Evolutionary conservation across 495 filamentous ascomycete genomes (phyloP), one percentile per base, ranked within the genome.

Genomic region (Aspergillus sclerotiicarbonarius): DNA sequence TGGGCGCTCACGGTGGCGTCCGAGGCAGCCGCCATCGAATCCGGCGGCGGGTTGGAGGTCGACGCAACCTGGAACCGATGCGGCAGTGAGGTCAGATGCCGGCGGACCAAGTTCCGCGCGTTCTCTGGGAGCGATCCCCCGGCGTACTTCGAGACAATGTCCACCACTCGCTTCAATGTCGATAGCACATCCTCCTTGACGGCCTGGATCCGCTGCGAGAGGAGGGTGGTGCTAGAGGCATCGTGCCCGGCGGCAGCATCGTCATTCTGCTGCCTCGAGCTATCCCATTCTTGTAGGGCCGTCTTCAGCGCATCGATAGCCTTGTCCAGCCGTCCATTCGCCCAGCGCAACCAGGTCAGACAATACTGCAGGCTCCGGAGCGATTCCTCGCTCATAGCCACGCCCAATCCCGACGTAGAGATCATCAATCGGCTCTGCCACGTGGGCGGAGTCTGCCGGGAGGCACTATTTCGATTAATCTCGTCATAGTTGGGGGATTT

Each of bases 301-400:
- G 72, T 71, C 60, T 87, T 86, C 20, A 98, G 73, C 12, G 87
- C 84, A 0, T 80, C 71, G 50, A 94, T 85, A 0, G 89, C 76
- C 51, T 84, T 82, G 19, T 82, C 82, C 39, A 98, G 76, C 66
- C 89, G 87, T 12, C 81, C 82, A 60, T 92, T 95, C 3, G 88
- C 87, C 80, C 84, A 83, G 44, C 83, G 80, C n/a, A 96, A 76
- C 78, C 87, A 87, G 18, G 80, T 77, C 15, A 96, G 74, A 62
- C 90, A 94, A 62, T 87, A 90, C 63, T 87, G 87, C 25, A 98
- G 75, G 56, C 84, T 90, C 12, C 82, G 78, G 12, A 95, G 74
- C 46, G 88, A 92, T 63, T 91, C 87, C 19, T 95, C 89, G 63
- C 86, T 92, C 80, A 98, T 89, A 0, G 93, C 91, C 18, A 92